These are phyloP conservation scores for Umbilicus rupestris DNA, from an alignment of 164 flowering plant genomes.

Conservation along the genomic window DNA sequence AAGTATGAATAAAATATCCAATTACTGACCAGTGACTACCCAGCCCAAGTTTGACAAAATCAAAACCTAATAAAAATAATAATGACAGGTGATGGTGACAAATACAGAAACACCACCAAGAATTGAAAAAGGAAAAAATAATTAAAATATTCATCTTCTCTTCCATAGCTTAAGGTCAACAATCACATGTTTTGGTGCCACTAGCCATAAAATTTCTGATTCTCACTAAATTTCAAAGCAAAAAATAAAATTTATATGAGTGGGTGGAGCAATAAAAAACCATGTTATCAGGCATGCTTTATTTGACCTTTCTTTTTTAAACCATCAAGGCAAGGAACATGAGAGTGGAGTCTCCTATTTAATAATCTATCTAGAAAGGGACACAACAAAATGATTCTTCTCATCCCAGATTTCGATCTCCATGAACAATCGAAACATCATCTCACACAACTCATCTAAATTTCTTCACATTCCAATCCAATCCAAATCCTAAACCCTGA, in stretches of 20 bases:
- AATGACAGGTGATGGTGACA: neutral
- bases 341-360: neutral
- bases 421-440: neutral
- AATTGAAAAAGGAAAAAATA: neutral
- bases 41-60: neutral
- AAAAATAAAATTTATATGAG: neutral
- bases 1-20: neutral
- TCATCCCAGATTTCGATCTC: neutral
- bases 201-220: neutral
- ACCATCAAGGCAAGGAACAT: neutral
- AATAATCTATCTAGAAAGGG: neutral
- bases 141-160: neutral
- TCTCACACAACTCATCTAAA: too few relatives aligned
- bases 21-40: neutral
- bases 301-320: neutral
- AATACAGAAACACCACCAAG: neutral
- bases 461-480: too few relatives aligned
- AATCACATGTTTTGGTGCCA: neutral
- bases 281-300: neutral
- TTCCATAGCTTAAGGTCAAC: neutral
- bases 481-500: too few relatives aligned
- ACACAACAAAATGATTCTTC: neutral
- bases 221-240: neutral
- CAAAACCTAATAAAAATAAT: neutral
- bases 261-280: neutral